Evolutionary conservation across 176 grass and related monocot species (phyloP), one percentile per base, ranked within the genome.

Genomic region (Paspalum notatum): DNA sequence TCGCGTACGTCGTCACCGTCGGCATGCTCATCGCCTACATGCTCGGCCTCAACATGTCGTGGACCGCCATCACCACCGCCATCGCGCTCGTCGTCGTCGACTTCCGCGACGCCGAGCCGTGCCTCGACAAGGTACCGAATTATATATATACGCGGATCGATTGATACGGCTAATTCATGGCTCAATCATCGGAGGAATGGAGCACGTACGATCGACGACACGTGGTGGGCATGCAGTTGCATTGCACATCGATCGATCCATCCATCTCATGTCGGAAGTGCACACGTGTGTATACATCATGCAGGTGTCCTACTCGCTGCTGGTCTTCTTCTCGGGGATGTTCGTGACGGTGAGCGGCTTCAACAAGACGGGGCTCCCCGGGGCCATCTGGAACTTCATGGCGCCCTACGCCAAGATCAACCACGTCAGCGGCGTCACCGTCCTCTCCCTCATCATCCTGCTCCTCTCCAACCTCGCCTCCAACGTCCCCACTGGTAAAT

Each of bases 321-420:
- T 98, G 59, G 87, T 95, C 68, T 98, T 98, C 81, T 98, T 98
- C 79, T 95, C 90, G 9, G 95, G 95, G 13, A 98, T 98, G 95
- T 98, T 98, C 90, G 91, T 98, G 54, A 98, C 95, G 18, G 92
- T 98, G 37, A 91, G 91, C 44, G 95, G 95, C 0, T 98, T 98
- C 87, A 98, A 98, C 69, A 88, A 88, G 81, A 99, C 96, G 5
- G 96, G 96, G 1, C 90, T 99, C 41, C 96, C 96, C 0, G 91
- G 90, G 21, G 84, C 88, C 53, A 87, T 99, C 39, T 99, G 96
- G 96, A 88, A 95, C 56, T 77, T 91, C 37, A 91, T 99, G 96
- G 92, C 91, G 52, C 96, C 92, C 13, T 89, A 99, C 72, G 74
- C 92, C 0, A 94, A 84, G 84, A 80, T 99, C 81, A 90, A 93